Evolutionary conservation across 176 grass and related monocot species (phyloP).

Genomic region (Thinopyrum elongatum): DNA sequence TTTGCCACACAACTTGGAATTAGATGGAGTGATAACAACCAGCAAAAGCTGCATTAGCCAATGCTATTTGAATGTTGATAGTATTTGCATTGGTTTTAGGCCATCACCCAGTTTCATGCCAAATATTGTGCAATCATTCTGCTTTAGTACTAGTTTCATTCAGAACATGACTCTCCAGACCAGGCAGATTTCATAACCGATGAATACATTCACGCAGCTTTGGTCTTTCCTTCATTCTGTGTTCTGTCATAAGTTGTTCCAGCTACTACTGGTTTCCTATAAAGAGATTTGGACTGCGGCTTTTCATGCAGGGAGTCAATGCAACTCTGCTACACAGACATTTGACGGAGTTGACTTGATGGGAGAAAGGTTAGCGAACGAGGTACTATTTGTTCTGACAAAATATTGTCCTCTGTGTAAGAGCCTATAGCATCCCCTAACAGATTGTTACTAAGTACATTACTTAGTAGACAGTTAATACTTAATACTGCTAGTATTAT

Average conservation of each 20-base stretch:
- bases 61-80: no score
- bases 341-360: conserved; percentile 99
- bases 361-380: conserved; percentile 92
- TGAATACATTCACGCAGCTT: neutral
- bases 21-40: conserved; percentile 7
- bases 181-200: neutral
- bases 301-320: conserved; percentile 78
- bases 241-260: neutral
- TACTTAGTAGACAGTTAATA: no score
- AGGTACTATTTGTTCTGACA: conserved; percentile 50
- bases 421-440: no score
- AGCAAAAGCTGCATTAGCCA: no score
- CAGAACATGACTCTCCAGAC: neutral
- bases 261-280: conserved; percentile 6
- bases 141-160: conserved; percentile 18
- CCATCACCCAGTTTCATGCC: no score
- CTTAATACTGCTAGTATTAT: no score
- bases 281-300: conserved; percentile 17
- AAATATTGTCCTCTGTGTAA: neutral
- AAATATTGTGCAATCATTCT: neutral
- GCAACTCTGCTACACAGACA: conserved; percentile 90
- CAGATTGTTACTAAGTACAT: no score
- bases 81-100: no score
- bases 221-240: conserved; percentile 1
- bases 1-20: neutral